phyloP scores from a whole-genome alignment of 805 yeast species.

The Lipomyces chichibuensis region DNA sequence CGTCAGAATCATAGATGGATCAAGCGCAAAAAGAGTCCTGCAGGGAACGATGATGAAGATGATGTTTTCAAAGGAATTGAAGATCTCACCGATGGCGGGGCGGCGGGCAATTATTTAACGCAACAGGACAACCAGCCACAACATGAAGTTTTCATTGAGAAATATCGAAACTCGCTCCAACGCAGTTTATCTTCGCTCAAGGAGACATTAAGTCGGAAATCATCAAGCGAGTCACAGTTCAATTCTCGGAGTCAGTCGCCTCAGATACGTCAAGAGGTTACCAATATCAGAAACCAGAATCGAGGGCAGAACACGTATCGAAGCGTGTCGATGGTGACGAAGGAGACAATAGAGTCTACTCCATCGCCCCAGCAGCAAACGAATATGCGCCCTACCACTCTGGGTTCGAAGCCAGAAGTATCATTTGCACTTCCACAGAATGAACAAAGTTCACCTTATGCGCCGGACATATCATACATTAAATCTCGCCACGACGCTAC shows the following conservation, averaged over 20 bases:
- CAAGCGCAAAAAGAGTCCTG: constrained; percentile 7
- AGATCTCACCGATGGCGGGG: constrained; percentile 30
- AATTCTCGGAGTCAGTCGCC: constrained; percentile 17
- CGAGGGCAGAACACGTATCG: background rate
- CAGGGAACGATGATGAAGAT: constrained; percentile 28
- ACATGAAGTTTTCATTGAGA: constrained; percentile 23
- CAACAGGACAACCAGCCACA: background rate
- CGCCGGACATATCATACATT: constrained; percentile 36
- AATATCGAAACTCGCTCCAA: constrained; percentile 18
- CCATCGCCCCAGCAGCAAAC: background rate
- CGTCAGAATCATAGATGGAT: constrained; percentile 35
- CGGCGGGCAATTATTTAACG: background rate
- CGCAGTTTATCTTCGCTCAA: constrained; percentile 27
- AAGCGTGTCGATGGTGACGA: background rate
- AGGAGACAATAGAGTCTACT: background rate
- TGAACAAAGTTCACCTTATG: constrained; percentile 12
- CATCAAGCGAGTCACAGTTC: background rate
- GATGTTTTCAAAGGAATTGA: constrained; percentile 41
- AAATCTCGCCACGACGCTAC: constrained; percentile 46
- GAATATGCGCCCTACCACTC: background rate
- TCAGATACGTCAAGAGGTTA: constrained; percentile 11
- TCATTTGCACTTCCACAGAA: constrained; percentile 21
- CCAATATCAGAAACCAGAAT: background rate
- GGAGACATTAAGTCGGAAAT: constrained; percentile 19
- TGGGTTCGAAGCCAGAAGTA: constrained; percentile 23